Base-by-base conservation (phyloP, 2,329 filamentous ascomycete genomes). In the Neopestalotiopsis rosae region DNA sequence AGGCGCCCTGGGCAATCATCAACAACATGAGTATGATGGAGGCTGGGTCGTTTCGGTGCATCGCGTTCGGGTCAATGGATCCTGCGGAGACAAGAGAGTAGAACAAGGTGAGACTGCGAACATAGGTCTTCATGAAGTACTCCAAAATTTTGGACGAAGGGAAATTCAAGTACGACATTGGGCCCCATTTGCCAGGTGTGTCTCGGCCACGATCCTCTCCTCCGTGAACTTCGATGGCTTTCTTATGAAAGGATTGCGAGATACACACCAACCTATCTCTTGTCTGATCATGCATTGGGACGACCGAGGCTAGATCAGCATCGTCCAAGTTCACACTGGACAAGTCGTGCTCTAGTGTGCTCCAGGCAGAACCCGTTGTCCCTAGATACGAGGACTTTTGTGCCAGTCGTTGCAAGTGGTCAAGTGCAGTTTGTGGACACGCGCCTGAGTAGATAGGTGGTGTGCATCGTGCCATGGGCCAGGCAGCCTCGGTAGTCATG, bases 1-100 rank as follows among this genome's bases (percentile, higher is more conserved):
- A 88, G 10, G 91, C 90, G 17, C 91, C 91, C 73, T 92, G 90
- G 1, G 91, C 90, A 67, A 93, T 91, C 90, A 93, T 92, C 76
- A 93, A 86, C 28, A 93, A 81, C 1, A 93, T 86, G 13, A 93
- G 81, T 38, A 93, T 79, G 49, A 89, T 91, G 0, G 90, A 89
- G 0, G 90, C 88, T 72, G 90, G 88, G 73, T 90, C 90, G 74
- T 90, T 89, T 72, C 88, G 84, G 76, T 93, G 86, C 79, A 92
- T 84, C 76, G 90, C 88, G 71, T 92, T 92, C 7, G 89, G 86
- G 72, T 93, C 90, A 28, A 92, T 81, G 17, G 85, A 83, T 4
- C 89, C 88, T 3, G 86, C 84, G 0, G 87, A 83, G 4, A 90
- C 87, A 68, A 92, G 82, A 1, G 89, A 88, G 73, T 90, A 93